Conservation (phyloP, 2,329 filamentous ascomycete genomes). For the Aspergillus tamarii region DNA sequence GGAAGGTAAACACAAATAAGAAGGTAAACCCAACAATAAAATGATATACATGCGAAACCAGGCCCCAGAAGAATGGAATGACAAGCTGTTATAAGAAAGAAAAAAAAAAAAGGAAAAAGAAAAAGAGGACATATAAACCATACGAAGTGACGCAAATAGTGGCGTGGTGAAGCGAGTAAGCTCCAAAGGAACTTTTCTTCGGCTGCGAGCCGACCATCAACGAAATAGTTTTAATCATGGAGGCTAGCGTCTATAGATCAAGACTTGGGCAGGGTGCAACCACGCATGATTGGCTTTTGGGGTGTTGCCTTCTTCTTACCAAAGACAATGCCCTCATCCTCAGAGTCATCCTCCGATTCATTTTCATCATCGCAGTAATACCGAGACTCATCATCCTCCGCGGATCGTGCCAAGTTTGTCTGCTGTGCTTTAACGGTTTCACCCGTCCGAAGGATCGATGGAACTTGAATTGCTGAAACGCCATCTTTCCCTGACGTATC, state of each 20-base stretch:
- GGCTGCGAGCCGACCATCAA: not conserved
- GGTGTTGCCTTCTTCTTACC: slow-evolving; percentile 37
- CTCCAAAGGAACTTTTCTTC: not conserved
- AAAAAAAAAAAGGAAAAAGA: not conserved
- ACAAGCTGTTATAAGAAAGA: slow-evolving; percentile 7
- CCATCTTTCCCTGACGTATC: slow-evolving; percentile 33
- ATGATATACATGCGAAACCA: slow-evolving; percentile 26
- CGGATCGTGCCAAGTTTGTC: slow-evolving; percentile 24
- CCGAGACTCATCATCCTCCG: slow-evolving; percentile 42
- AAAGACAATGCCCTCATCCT: slow-evolving; percentile 47
- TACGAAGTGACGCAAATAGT: not conserved
- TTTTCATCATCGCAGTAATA: slow-evolving; percentile 49
- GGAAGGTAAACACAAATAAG: slow-evolving; percentile 17
- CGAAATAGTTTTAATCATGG: not conserved
- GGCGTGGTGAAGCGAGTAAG: not conserved
- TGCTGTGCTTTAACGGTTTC: slow-evolving; percentile 44
- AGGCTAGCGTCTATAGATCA: slow-evolving; percentile 4
- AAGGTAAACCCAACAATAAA: slow-evolving; percentile 15
- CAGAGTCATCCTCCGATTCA: slow-evolving; percentile 42
- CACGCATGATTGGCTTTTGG: slow-evolving; percentile 25
- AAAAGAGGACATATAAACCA: not conserved
- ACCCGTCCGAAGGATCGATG: slow-evolving; percentile 45
- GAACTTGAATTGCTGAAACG: slow-evolving; percentile 31
- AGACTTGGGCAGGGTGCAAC: slow-evolving; percentile 16
- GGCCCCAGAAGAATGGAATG: slow-evolving; percentile 4